These are phyloP conservation scores for Aspergillus fumigatus DNA, from an alignment of 2,329 filamentous ascomycete genomes.

Conservation along the genomic window DNA sequence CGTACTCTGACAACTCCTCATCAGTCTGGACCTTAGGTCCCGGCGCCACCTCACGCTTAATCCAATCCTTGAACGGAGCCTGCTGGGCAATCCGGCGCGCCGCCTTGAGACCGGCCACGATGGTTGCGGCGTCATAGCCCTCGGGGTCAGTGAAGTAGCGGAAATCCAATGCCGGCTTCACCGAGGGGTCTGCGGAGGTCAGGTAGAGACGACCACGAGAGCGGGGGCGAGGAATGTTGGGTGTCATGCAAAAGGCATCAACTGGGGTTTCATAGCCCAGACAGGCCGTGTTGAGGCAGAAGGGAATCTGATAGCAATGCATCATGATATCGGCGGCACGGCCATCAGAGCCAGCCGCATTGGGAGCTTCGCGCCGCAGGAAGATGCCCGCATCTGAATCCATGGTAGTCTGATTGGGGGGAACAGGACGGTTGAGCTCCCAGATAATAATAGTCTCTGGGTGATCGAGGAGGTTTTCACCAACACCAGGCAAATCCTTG, in stretches of 20 bases:
- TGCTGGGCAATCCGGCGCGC: constrained; percentile 73
- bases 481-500: constrained; percentile 58
- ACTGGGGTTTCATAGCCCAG: constrained; percentile 68
- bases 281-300: constrained; percentile 77
- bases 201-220: constrained; percentile 74
- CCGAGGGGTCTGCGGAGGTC: constrained; percentile 66
- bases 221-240: constrained; percentile 79
- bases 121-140: constrained; percentile 77
- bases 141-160: constrained; percentile 84
- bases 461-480: constrained; percentile 62
- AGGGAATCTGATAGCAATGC: constrained; percentile 95
- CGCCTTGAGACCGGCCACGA: constrained; percentile 71
- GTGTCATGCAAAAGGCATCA: constrained; percentile 89
- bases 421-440: constrained; percentile 76
- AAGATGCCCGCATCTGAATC: constrained; percentile 88
- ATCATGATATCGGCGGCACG: constrained; percentile 86
- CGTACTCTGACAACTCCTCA: constrained; percentile 77
- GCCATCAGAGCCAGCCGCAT: constrained; percentile 66
- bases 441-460: constrained; percentile 65
- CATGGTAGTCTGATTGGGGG: constrained; percentile 79
- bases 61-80: constrained; percentile 74
- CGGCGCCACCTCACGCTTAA: constrained; percentile 76
- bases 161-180: constrained; percentile 83
- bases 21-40: constrained; percentile 70
- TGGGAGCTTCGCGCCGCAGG: constrained; percentile 68